These are phyloP conservation scores for Aristolochia californica DNA, from an alignment of 164 flowering plant genomes.

Conservation along the genomic window DNA sequence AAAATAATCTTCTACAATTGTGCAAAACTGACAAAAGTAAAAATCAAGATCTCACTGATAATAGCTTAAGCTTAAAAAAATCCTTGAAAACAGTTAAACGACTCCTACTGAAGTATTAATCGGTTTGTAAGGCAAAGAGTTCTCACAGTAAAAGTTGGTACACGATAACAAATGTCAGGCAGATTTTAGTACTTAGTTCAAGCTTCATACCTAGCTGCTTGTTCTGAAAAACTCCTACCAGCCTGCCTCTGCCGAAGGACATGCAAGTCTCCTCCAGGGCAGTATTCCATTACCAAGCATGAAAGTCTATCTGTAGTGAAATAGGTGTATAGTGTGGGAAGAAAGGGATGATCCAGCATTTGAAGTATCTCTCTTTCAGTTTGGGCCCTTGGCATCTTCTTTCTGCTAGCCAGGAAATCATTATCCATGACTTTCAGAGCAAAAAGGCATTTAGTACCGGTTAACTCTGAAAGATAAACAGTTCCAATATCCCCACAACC, in stretches of 20 bases:
- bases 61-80: no score
- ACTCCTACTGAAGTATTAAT: no score
- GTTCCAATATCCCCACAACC: constrained; percentile 92
- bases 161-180: no score
- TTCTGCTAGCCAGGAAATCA: constrained; percentile 50
- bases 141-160: no score
- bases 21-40: no score
- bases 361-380: constrained; percentile 74
- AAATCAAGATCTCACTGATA: no score
- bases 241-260: constrained; percentile 74
- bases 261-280: constrained; percentile 89
- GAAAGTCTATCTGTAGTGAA: constrained; percentile 55
- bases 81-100: no score
- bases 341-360: constrained; percentile 87
- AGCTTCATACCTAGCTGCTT: constrained; percentile 52
- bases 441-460: constrained; percentile 53
- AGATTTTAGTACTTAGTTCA: neutral
- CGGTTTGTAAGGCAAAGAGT: no score
- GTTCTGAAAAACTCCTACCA: constrained; percentile 49
- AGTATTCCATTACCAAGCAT: constrained; percentile 85
- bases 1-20: no score
- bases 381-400: constrained; percentile 57
- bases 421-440: constrained; percentile 83
- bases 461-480: constrained; percentile 75
- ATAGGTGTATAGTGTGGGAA: constrained; percentile 72